Evolutionary conservation across 371 early-diverging fungal genomes (phyloP).

Genomic region (Apophysomyces sp.): DNA sequence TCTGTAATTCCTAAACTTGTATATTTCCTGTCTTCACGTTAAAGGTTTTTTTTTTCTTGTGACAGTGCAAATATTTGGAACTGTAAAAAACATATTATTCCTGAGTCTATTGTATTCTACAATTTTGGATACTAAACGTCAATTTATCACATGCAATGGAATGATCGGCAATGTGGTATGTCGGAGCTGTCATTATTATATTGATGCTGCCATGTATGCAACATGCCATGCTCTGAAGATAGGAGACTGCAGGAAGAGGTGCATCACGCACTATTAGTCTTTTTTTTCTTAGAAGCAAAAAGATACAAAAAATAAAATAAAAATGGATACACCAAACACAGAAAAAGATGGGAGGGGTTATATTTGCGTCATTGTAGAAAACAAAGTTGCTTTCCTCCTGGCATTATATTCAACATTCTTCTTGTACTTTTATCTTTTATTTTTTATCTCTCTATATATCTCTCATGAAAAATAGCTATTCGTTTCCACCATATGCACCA

Average conservation of each 20-base stretch:
- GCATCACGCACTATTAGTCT: background rate
- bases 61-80: constrained; percentile 3
- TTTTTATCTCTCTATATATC: background rate
- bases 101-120: background rate
- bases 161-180: background rate
- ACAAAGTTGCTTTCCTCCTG: background rate
- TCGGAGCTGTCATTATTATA: background rate
- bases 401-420: background rate
- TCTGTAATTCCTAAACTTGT: background rate
- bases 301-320: too few relatives aligned
- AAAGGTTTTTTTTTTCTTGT: background rate
- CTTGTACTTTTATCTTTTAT: background rate
- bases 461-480: background rate
- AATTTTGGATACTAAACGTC: background rate
- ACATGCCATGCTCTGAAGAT: background rate
- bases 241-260: background rate
- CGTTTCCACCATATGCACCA: background rate
- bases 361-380: background rate
- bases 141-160: background rate
- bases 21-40: background rate
- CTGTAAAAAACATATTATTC: too few relatives aligned
- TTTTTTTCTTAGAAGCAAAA: background rate
- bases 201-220: constrained; percentile 1
- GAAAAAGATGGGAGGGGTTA: background rate
- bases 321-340: background rate